These are phyloP conservation scores for Aspergillus costaricaensis DNA, from an alignment of 2,329 filamentous ascomycete genomes.

Conservation along the genomic window DNA sequence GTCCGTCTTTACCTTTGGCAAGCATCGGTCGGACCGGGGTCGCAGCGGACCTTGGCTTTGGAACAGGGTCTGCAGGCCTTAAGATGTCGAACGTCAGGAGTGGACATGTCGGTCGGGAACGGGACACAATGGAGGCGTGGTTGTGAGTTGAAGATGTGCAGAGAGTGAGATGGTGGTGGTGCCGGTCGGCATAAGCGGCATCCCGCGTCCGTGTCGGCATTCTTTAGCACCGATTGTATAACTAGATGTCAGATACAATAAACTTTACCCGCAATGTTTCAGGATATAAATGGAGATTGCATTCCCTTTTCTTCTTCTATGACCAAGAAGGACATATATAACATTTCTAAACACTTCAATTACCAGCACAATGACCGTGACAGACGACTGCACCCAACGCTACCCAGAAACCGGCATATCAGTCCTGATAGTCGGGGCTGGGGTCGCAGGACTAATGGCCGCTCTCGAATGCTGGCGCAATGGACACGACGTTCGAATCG, in stretches of 20 bases:
- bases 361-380: background rate
- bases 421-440: conserved; percentile 30
- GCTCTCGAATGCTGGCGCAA: conserved; percentile 33
- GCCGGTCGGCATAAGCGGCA: background rate
- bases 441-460: conserved; percentile 29
- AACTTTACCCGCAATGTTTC: background rate
- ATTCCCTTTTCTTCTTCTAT: background rate
- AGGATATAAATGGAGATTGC: background rate
- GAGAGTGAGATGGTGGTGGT: background rate
- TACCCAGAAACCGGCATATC: conserved; percentile 21
- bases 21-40: conserved; percentile 6
- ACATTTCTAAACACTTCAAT: background rate
- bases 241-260: background rate
- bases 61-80: conserved; percentile 6
- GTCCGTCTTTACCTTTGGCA: background rate
- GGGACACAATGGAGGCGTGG: background rate
- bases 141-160: background rate
- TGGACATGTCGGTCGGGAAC: background rate
- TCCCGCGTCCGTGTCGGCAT: conserved; percentile 5
- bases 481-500: conserved; percentile 27
- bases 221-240: background rate
- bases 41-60: conserved; percentile 8
- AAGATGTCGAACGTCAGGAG: background rate
- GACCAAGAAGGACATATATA: background rate
- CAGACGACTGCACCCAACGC: conserved; percentile 9